Evolutionary conservation across 345 rosid species (phyloP).

Genomic region (thale cress (Arabidopsis thaliana)): DNA sequence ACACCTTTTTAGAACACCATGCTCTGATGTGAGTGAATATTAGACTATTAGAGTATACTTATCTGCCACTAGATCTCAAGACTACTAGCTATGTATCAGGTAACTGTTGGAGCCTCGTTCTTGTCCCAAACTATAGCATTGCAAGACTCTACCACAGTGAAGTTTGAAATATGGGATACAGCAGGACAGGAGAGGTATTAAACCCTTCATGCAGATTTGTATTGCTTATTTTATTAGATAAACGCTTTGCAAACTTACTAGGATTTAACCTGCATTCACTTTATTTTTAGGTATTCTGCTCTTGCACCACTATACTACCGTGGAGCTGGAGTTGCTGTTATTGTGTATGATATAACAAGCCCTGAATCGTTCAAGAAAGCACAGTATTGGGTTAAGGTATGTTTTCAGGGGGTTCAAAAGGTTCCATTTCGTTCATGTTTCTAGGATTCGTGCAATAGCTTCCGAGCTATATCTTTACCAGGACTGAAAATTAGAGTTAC

Average conservation of each 20-base stretch:
- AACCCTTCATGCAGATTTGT: constrained; percentile 13
- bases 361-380: constrained; percentile 92
- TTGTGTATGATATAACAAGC: constrained; percentile 96
- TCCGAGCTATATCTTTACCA: background rate
- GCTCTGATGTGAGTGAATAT: constrained; percentile 3
- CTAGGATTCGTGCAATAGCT: background rate
- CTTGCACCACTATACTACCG: constrained; percentile 97
- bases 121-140: constrained; percentile 95
- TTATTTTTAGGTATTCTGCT: constrained; percentile 78
- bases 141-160: constrained; percentile 95
- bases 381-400: constrained; percentile 98
- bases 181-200: constrained; percentile 98
- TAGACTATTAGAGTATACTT: constrained; percentile 2
- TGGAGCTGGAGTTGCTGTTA: constrained; percentile 94
- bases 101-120: constrained; percentile 97
- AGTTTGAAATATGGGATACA: constrained; percentile 99
- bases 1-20: background rate
- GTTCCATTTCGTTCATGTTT: background rate
- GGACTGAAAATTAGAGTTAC: background rate
- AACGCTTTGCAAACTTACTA: constrained; percentile 9
- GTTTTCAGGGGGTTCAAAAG: background rate
- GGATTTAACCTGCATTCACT: constrained; percentile 12
- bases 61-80: constrained; percentile 13
- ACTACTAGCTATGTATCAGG: constrained; percentile 56
- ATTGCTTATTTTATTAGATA: constrained; percentile 22